These are phyloP conservation scores for Microsporum audouinii DNA, from an alignment of 2,329 filamentous ascomycete genomes.

Conservation along the genomic window DNA sequence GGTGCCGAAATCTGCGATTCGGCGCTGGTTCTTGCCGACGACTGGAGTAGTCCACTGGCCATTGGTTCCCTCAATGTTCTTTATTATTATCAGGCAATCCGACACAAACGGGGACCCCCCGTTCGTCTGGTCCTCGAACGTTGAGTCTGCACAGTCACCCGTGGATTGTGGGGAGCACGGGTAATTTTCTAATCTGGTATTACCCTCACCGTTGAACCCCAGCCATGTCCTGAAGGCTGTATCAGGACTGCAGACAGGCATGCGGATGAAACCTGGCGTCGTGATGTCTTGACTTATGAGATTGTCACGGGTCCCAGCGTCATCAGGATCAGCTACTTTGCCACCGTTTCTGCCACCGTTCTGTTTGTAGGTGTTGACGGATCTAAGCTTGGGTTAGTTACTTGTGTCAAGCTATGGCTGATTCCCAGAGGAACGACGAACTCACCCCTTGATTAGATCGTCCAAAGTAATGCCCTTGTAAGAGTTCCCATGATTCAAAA, in stretches of 20 bases:
- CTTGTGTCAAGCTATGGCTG: background rate
- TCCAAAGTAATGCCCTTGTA: background rate
- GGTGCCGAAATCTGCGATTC: background rate
- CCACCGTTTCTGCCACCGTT: constrained; percentile 27
- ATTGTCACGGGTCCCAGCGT: constrained; percentile 16
- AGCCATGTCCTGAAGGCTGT: constrained; percentile 27
- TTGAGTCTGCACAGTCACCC: constrained; percentile 19
- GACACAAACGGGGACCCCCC: constrained; percentile 9
- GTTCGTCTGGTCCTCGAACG: constrained; percentile 1
- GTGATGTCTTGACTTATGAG: constrained; percentile 24
- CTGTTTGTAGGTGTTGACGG: constrained; percentile 2
- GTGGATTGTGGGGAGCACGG: constrained; percentile 12
- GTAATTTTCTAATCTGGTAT: background rate
- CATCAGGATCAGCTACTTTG: constrained; percentile 16
- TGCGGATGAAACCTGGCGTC: constrained; percentile 27
- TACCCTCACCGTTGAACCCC: constrained; percentile 13
- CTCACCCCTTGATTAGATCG: constrained; percentile 1
- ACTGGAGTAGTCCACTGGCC: background rate
- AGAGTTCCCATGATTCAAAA: background rate
- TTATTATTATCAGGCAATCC: constrained; percentile 6
- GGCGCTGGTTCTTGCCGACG: background rate
- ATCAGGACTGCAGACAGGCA: constrained; percentile 31
- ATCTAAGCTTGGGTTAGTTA: background rate
- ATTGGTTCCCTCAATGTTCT: background rate
- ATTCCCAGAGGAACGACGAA: background rate